Base-by-base conservation (phyloP, 768 basidiomycete genomes). In the Serendipita indica region DNA sequence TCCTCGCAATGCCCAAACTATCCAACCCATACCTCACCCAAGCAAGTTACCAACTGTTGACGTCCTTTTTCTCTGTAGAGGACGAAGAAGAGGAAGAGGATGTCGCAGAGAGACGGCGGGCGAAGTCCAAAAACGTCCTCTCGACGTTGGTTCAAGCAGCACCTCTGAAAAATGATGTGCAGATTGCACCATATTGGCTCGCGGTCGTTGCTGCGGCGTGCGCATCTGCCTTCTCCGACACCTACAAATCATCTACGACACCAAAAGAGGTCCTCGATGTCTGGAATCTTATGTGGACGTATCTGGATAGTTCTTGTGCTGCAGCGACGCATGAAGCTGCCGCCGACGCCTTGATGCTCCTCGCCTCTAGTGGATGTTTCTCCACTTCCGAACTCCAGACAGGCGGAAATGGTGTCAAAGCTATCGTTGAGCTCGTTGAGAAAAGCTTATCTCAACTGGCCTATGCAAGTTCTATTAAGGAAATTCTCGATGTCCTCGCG, bases 1-100 rank as follows among this genome's bases (percentile, higher is more conserved):
- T 98, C 27, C 80, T 97, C 3, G 74, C 79, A 22, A 80, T 97
- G 32, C 91, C 94, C 18, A 84, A 89, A 59, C 76, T 94, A 5
- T 87, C 86, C 35, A 91, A 89, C 64, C 80, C 86, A 20, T 96
- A 92, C 69, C 77, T 99, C 39, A 86, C 93, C 0, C 84, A 92
- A 69, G 81, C 88, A 13, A 77, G 87, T 30, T 97, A 93, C 68
- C 82, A 86, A 35, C 78, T 93, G 49, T 77, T 99, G 62, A 82
- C 92, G 32, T 84, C 85, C 63, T 75, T 98, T 3, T 83, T 97
- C 62, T 68, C 77, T 22, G 68, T 75, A 16, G 75, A 79, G 2
- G 67, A 73, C 10, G 72, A 76, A 54, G 80, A 81, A 45, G 25
- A 1, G 14, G 14, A 16, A 27, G 49, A 54, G n/a, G 49, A 54